These are phyloP conservation scores for Alternaria brassicicola DNA, from an alignment of 2,329 filamentous ascomycete species.

Conservation along the genomic window DNA sequence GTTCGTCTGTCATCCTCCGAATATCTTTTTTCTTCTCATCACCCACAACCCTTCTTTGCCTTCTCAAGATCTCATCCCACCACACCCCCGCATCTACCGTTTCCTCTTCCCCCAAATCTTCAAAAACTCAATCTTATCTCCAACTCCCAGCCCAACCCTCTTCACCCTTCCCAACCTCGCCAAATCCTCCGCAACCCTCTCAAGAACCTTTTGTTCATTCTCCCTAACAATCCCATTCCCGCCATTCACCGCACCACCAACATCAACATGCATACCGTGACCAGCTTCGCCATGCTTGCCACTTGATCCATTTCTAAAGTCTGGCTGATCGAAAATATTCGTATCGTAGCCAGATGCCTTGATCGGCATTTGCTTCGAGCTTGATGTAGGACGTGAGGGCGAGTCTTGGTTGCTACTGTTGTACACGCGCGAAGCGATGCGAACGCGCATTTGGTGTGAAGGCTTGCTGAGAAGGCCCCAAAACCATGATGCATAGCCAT, in stretches of 20 bases:
- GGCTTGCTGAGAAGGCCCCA: slow-evolving; percentile 86
- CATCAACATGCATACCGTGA: slow-evolving; percentile 26
- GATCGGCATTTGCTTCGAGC: slow-evolving; percentile 12
- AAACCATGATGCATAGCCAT: slow-evolving; percentile 72
- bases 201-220: slow-evolving; percentile 71
- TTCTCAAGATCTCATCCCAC: not conserved
- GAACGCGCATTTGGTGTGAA: slow-evolving; percentile 87
- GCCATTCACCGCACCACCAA: not conserved
- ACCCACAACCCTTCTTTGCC: too few relatives aligned
- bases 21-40: too few relatives aligned
- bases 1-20: not conserved
- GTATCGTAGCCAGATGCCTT: slow-evolving; percentile 36
- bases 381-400: slow-evolving; percentile 10
- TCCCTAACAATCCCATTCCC: slow-evolving; percentile 28
- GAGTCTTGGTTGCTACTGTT: slow-evolving; percentile 39
- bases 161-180: slow-evolving; percentile 88
- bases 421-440: slow-evolving; percentile 78
- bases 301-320: slow-evolving; percentile 29
- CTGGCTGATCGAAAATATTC: slow-evolving; percentile 43
- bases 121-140: slow-evolving; percentile 84
- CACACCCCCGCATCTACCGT: slow-evolving; percentile 12
- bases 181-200: slow-evolving; percentile 81
- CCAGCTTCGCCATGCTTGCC: slow-evolving; percentile 18
- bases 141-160: slow-evolving; percentile 80
- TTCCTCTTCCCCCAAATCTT: slow-evolving; percentile 66